Evolutionary conservation across 2,329 filamentous ascomycete species (phyloP), one percentile per base, ranked within the genome.

Genomic region (Aspergillus brasiliensis): DNA sequence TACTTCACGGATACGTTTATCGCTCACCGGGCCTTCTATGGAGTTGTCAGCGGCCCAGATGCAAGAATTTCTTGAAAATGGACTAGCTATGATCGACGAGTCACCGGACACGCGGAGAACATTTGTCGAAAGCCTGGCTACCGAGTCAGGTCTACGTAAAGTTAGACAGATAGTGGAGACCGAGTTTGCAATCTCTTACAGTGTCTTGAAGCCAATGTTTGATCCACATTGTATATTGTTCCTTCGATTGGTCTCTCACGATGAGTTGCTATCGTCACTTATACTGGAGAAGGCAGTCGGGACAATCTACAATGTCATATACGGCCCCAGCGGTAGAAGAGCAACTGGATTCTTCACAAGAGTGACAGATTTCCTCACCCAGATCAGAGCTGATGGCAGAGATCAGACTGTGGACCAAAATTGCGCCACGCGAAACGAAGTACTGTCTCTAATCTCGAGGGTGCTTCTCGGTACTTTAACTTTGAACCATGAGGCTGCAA

Each of bases 261-360:
- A 53, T 3, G 42, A 56, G 11, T 5, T 58, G 5, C 17, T 56
- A n/a, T 40, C 27, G 6, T 62, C 61, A 6, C 51, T 60, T 27
- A 38, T 37, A 3, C 51, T 63, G 3, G 58, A 63, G 48, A 58
- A 58, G 31, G 38, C 51, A n/a, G 34, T 61, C 7, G 61, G 61
- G n/a, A 62, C 61, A 6, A 60, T 62, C 13, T 62, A 60, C 31
- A 62, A 62, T 23, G 58, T 60, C 21, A 56, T 62, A 10, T 60
- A 62, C 21, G 61, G 61, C 5, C 58, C 34, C 2, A 23, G 57
- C n/a, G 58, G 61, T 8, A 55, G 17, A 3, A 40, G 58, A 19
- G 61, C 19, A 8, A 40, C 60, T n/a, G 17, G 3, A 2, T 62
- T 62, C 25, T 57, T 62, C 7, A 19, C 15, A 23, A 48, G 15